A percentile compares a stretch with the other conserved stretches of the same genome.
phyloP scores from a whole-genome alignment of 495 filamentous ascomycete species.

The Melanomma pulvis-pyrius region DNA sequence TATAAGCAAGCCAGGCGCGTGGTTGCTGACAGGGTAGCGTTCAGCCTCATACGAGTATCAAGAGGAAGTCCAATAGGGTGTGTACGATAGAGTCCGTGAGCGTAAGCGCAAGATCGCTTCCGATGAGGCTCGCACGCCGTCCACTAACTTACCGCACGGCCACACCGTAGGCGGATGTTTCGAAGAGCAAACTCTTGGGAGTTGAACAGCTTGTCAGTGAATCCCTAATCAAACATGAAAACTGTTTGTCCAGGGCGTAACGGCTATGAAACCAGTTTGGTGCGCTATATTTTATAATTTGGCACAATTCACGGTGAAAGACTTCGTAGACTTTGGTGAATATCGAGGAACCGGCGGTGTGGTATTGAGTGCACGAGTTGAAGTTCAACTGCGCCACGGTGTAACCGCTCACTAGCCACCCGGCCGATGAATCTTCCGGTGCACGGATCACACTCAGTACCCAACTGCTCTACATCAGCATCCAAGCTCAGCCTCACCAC shows the following conservation, averaged over 20 bases:
- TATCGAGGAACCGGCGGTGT: background rate
- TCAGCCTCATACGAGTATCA: slow-evolving; percentile 10
- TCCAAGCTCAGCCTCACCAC: slow-evolving; percentile 3
- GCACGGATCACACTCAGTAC: background rate
- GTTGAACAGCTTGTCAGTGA: background rate
- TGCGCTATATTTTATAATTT: background rate
- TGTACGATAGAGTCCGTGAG: background rate
- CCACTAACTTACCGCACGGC: background rate
- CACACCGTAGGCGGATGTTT: background rate
- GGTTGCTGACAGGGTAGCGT: background rate
- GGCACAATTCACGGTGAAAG: background rate
- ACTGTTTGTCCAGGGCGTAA: background rate
- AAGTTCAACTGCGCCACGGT: background rate
- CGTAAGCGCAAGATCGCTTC: background rate
- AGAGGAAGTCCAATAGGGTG: background rate
- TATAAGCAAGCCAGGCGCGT: background rate
- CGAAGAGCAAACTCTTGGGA: background rate
- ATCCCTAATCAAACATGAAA: background rate
- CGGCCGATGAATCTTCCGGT: background rate
- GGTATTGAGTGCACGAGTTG: background rate
- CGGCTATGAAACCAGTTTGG: background rate
- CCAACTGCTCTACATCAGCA: slow-evolving; percentile 8
- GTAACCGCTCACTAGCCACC: background rate
- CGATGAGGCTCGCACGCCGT: background rate
- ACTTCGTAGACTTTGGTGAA: background rate